Conservation (phyloP, 441 rosid genomes). For the Gossypium schwendimanii region DNA sequence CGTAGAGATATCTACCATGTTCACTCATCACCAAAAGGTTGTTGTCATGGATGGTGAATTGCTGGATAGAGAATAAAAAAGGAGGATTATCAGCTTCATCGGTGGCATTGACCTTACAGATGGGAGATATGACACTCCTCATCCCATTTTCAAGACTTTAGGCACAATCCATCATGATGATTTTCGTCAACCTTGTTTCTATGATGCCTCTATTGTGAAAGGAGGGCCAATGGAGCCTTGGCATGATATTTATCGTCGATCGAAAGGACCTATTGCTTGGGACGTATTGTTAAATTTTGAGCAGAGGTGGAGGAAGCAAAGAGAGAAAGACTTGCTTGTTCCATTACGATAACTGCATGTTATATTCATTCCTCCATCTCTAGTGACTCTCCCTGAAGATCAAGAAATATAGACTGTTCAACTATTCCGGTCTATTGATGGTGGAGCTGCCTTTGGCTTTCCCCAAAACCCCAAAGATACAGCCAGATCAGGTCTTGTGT, state of each 20-base stretch:
- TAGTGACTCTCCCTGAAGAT: conserved; percentile 13
- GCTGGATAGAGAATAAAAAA: too few relatives aligned
- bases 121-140: too few relatives aligned
- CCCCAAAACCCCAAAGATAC: conserved; percentile 18
- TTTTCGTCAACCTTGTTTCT: conserved; percentile 23
- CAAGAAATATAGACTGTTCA: conserved; percentile 32
- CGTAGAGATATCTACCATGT: too few relatives aligned
- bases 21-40: too few relatives aligned
- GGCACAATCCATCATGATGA: too few relatives aligned
- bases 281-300: conserved; percentile 34
- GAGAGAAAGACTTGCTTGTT: conserved; percentile 19
- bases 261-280: conserved; percentile 30
- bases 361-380: conserved; percentile 20
- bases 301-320: conserved; percentile 35
- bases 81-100: too few relatives aligned
- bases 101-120: too few relatives aligned
- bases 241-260: conserved; percentile 30
- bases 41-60: too few relatives aligned
- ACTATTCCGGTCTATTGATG: conserved; percentile 30
- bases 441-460: conserved; percentile 26
- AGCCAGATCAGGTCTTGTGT: conserved; percentile 13
- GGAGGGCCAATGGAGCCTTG: conserved; percentile 41
- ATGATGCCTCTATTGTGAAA: conserved; percentile 18
- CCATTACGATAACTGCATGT: conserved; percentile 9
- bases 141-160: too few relatives aligned